Percentiles rank a stretch among this genome's conserved stretches.
Evolutionary conservation across 169 alveolate species (phyloP).

Genomic region (Plasmodium vinckei): DNA sequence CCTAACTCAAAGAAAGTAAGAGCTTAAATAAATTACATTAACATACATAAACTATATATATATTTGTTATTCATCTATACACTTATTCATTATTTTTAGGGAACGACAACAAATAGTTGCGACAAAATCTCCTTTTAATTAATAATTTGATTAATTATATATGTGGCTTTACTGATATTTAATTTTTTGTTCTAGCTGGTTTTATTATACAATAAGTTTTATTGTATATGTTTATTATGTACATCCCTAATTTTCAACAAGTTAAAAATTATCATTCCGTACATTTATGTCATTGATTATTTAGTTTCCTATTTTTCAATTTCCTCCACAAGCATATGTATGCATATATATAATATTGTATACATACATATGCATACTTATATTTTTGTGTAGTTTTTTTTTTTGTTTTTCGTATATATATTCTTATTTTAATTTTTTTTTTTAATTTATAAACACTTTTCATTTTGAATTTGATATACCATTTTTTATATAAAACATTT

Average conservation of each 20-base stretch:
- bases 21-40: neutral
- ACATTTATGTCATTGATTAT: too few species aligned
- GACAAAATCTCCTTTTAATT: conserved; percentile 64
- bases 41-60: neutral
- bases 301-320: neutral
- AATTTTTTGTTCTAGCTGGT: neutral
- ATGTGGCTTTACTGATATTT: neutral
- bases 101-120: conserved; percentile 71
- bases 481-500: neutral
- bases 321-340: neutral
- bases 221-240: neutral
- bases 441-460: conserved; percentile 2
- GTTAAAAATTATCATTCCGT: neutral
- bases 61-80: neutral
- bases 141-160: neutral
- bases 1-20: conserved; percentile 52
- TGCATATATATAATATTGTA: neutral
- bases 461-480: conserved; percentile 5
- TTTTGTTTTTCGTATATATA: neutral
- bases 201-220: conserved; percentile 2
- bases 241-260: neutral
- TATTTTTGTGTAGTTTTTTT: neutral
- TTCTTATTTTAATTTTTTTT: neutral
- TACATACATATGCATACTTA: conserved; percentile 1
- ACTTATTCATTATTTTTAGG: conserved; percentile 25